Base-by-base conservation (phyloP, 1,284 basidiomycete species). In the Trichosporon sp. region DNA sequence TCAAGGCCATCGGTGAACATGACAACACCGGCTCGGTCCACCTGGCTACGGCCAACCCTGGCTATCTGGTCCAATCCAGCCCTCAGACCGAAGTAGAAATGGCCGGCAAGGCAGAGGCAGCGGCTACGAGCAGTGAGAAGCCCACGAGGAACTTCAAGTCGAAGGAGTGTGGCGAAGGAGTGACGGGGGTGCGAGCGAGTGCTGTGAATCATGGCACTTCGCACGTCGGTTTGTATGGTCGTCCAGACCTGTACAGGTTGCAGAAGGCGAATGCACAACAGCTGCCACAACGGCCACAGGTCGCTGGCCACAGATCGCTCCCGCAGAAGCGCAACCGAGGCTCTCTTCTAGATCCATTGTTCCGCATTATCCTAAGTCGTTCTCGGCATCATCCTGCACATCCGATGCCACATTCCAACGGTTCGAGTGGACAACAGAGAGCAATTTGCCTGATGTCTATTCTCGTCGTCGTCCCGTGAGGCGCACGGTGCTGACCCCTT, bases 91-190 rank as follows among this genome's bases (percentile, higher is more conserved):
- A n/a, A 2, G 43, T 11, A 43, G 32, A 68, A 31, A n/a, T 12
- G 46, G 6, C 43, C 31, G 32, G 61, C 68, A 2, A 1, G 61
- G 65, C 19, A 11, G 8, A 8, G 61, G 19, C 19, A 26, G 11
- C 65, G 14, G 65, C 69, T 2, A 63, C 68, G 37, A 69, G 37
- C 19, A 65, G 21, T 8, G 68, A 16, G 26, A 56, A 8, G 21
- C 40, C 64, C 12, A 64, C 48, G 64, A 69, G n/a, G 68, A 69
- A 51, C 68, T 43, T 69, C 68, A 69, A n/a, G 16, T 5, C 7
- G 43, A 46, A 5, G 11, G 12, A n/a, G 43, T 26, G 26, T 26
- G 43, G 16, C 4, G 5, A 46, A 46, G 14, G 43, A 46, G 43
- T 46, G 43, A 46, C 43, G 8, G 16, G 43, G 43, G 1, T n/a